Base-by-base conservation (phyloP, 495 filamentous ascomycete genomes). In the Daldinia caldariorum region DNA sequence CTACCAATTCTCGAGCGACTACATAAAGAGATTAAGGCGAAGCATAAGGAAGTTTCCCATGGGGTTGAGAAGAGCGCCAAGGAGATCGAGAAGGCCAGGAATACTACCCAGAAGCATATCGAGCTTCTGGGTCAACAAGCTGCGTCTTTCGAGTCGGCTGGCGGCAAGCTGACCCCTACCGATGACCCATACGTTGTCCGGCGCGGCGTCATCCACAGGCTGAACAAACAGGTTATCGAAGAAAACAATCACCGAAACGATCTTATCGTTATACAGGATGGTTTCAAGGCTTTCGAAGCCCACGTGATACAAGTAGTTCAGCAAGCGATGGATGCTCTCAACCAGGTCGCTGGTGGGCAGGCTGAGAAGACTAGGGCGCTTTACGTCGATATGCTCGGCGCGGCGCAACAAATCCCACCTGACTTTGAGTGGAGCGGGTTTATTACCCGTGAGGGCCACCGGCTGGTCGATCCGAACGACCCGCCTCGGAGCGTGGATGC, bases 231-330 rank as follows among this genome's bases (percentile, higher is more conserved):
- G 82, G 88, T 98, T 49, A 83, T 91, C 43, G 94, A 97, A 75
- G 95, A 99, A 80, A 99, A 99, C 81, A 94, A 92, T 81, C 92
- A 94, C 79, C 89, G 90, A 47, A 89, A 97, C 74, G 96, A 98
- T 74, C 85, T 97, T 26, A 84, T 99, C 58, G 85, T 89, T 9
- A 90, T 97, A 31, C 95, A 99, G 79, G 89, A 91, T 78, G 90
- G 91, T 77, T 97, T 97, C 78, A 86, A 89, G 65, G 84, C 89
- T 51, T 98, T 99, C 73, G 95, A 99, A 76, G 85, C 88, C 0
- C 93, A 99, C 76, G 82, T 98, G 58, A 78, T 99, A 45, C 83
- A 90, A 72, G 90, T 89, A n/a, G 79, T 97, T 58, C 95, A 99
- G 78, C 82, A 88, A 63, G 89, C 89, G 60, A 84, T 98, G 83